phyloP scores from a whole-genome alignment of 306 rosid genomes.

The Coriaria nepalensis region DNA sequence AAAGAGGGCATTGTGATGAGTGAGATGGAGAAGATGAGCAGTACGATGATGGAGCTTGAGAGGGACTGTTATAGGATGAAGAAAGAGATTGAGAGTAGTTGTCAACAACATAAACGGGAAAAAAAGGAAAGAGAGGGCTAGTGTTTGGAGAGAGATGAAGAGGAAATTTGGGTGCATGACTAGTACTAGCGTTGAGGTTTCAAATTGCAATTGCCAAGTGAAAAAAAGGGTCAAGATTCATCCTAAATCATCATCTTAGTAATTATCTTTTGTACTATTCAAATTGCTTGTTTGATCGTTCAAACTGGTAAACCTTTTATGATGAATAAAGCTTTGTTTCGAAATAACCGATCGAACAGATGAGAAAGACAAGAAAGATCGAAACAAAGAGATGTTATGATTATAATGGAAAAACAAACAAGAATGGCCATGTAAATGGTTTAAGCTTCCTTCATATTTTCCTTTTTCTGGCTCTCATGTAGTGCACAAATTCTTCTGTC shows the following conservation, averaged over 20 bases:
- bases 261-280: too few relatives aligned
- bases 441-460: too few relatives aligned
- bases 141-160: conserved; percentile 48
- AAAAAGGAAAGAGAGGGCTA: conserved; percentile 24
- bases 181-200: not conserved
- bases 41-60: conserved; percentile 30
- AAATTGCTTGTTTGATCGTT: too few relatives aligned
- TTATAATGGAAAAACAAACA: too few relatives aligned
- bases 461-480: too few relatives aligned
- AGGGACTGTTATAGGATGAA: conserved; percentile 32
- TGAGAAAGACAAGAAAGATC: too few relatives aligned
- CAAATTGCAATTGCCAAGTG: conserved; percentile 20
- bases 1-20: conserved; percentile 10
- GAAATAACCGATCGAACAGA: too few relatives aligned
- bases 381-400: too few relatives aligned
- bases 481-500: too few relatives aligned
- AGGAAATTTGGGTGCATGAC: conserved; percentile 45
- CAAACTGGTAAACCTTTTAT: too few relatives aligned
- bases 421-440: too few relatives aligned
- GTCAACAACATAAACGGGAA: conserved; percentile 9
- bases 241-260: conserved; percentile 8
- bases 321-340: too few relatives aligned
- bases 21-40: conserved; percentile 25
- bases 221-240: conserved; percentile 25
- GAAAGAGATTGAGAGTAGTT: conserved; percentile 22